phyloP scores from a whole-genome alignment of 257 asterid genomes.

The Linderniella brevidens region DNA sequence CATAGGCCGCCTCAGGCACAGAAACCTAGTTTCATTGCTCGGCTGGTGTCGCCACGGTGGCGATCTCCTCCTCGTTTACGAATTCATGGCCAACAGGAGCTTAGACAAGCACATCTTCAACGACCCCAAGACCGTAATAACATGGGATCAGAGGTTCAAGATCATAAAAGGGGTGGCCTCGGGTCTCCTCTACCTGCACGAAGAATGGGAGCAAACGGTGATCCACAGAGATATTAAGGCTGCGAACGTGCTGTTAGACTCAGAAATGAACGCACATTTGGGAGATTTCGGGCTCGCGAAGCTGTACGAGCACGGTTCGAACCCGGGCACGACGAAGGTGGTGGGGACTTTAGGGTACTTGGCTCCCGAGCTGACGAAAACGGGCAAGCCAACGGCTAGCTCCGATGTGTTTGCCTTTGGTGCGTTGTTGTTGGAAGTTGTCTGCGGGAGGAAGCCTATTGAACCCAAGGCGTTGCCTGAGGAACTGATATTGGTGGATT shows the following conservation, averaged over 20 bases:
- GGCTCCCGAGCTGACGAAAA: background rate
- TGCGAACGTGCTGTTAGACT: background rate
- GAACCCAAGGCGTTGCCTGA: conserved; percentile 59
- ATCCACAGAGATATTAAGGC: background rate
- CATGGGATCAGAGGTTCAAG: background rate
- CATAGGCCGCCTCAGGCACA: conserved; percentile 1
- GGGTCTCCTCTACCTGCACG: background rate
- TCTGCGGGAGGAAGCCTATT: conserved; percentile 45
- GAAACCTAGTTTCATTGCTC: background rate
- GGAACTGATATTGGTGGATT: conserved; percentile 51
- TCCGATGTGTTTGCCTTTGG: conserved; percentile 53
- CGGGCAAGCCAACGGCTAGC: conserved; percentile 17
- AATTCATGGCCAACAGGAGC: background rate
- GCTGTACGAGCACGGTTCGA: conserved; percentile 1
- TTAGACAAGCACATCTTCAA: background rate
- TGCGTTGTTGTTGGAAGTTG: conserved; percentile 36
- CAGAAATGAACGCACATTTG: background rate
- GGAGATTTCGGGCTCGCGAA: conserved; percentile 4
- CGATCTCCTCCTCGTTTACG: background rate
- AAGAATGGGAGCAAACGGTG: conserved; percentile 1
- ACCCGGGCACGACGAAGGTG: background rate
- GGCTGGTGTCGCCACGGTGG: background rate
- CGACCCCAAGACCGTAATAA: background rate
- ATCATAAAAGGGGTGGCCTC: conserved; percentile 2
- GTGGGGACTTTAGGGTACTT: background rate